Evolutionary conservation across 2,329 filamentous ascomycete species (phyloP), one percentile per base, ranked within the genome.

Genomic region (Lachnellula cervina): DNA sequence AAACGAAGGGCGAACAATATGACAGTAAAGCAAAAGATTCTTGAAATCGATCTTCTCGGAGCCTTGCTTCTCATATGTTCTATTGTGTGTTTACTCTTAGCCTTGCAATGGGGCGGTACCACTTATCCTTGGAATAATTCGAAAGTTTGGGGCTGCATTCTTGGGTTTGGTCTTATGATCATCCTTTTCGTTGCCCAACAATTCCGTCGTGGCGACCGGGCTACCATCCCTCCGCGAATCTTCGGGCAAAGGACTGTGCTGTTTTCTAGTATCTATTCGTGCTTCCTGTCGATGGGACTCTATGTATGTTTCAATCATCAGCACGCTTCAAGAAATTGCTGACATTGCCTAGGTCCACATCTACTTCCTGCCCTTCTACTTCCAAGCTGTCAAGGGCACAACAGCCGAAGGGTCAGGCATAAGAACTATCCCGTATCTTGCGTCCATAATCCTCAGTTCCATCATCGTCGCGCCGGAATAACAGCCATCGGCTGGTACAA

Each of bases 151-250:
- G 75, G 75, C 2, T 72, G 76, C 13, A 62, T 78, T 32, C 70
- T 77, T 28, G 74, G 74, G 7, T 70, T 69, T 50, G 67, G 57
- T 19, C 49, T 69, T 3, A 49, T 73, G 13, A 60, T 73, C 5
- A 58, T 66, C 16, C 60, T 67, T n/a, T 78, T 77, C 62, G 67
- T 67, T 19, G 56, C 65, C 9, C 66, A 70, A 16, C 73, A 78
- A 60, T 74, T 70, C 55, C 73, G 66, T 21, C 70, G 74, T 46
- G 78, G 77, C 4, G 75, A 77, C 19, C 65, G 72, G 6, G 79
- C 80, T 21, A 80, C 81, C 68, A 73, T 83, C 7, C 75, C 77
- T 0, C 71, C 75, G 2, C 71, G 73, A 0, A 71, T 82, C 40
- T 58, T 81, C 9, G 61, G 59, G 1, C 68, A 74, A 43, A 68